Base-by-base conservation (phyloP, 2,329 filamentous ascomycete genomes). In the Paraconiothyrium brasiliense region DNA sequence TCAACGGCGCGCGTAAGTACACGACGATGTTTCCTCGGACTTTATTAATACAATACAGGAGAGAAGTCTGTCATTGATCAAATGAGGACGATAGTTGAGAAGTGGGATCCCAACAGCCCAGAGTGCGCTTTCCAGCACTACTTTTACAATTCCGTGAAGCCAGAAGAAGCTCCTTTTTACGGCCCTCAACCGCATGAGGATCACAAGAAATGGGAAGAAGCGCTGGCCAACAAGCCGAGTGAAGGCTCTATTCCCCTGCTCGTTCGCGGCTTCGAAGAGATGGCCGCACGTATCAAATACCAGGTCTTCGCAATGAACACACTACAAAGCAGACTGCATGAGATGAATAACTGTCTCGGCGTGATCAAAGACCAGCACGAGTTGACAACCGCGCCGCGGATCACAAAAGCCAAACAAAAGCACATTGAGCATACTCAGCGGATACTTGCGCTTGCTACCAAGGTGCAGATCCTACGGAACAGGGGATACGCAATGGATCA, bases 101-200 rank as follows among this genome's bases (percentile, higher is more conserved):
- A 94, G 80, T 95, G 92, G 92, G 85, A 91, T 63, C 89, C 91
- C 1, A 79, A 84, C 30, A 86, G 84, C 75, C 84, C 87, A 24
- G 88, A 87, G 74, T 93, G 91, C 70, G 87, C 86, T 32, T 93
- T 95, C 81, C 91, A 92, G 77, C 84, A 91, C 74, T 94, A 94
- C 82, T 92, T 95, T 77, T 96, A 95, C 84, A 95, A 95, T 80
- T 89, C 92, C 67, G 91, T 94, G 65, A 89, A 91, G 65, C 87
- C 91, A 71, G 86, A 87, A 56, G 86, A 86, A 74, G 89, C 90
- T n/a, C 91, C 91, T 11, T 93, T 91, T 77, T 94, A 91, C 78
- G 87, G 89, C 66, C 91, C 91, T 2, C 84, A 86, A 16, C 82
- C 88, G 1, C 83, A 87, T 68, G 92, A 95, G 74, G 89, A 94